Percentiles rank a stretch among this genome's conserved stretches.
Evolutionary conservation across 257 asterid species (phyloP).

Genomic region (Penstemon barbatus): DNA sequence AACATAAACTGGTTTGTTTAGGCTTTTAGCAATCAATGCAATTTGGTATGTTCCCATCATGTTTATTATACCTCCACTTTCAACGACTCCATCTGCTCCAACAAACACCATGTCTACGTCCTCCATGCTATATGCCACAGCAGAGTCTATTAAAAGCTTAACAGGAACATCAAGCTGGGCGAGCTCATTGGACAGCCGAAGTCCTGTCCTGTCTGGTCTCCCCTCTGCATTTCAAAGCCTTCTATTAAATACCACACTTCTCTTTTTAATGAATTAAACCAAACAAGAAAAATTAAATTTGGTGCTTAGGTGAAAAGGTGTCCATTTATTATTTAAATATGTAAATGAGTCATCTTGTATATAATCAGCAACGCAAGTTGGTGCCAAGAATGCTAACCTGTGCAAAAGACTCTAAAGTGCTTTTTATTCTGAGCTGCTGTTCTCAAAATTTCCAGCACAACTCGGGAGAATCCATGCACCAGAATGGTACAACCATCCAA

Average conservation of each 20-base stretch:
- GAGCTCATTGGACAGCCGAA: conserved; percentile 76
- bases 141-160: conserved; percentile 91
- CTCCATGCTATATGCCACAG: conserved; percentile 94
- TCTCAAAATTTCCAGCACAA: conserved; percentile 75
- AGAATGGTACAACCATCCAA: conserved; percentile 90
- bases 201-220: conserved; percentile 86
- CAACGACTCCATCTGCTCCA: conserved; percentile 96
- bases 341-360: conserved; percentile 3
- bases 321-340: neutral
- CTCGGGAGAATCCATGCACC: conserved; percentile 95
- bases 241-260: neutral
- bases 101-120: conserved; percentile 94
- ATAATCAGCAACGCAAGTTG: neutral
- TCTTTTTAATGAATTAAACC: too few relatives aligned
- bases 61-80: conserved; percentile 93
- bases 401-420: conserved; percentile 77
- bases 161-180: conserved; percentile 89
- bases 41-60: conserved; percentile 99
- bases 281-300: too few relatives aligned
- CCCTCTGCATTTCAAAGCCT: conserved; percentile 69
- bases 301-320: too few relatives aligned
- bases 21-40: conserved; percentile 92
- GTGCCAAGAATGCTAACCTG: conserved; percentile 48
- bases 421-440: conserved; percentile 76
- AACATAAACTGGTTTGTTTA: conserved; percentile 91